Conservation (phyloP, 176 grass and related monocot genomes). For the Pontederia crassipes region DNA sequence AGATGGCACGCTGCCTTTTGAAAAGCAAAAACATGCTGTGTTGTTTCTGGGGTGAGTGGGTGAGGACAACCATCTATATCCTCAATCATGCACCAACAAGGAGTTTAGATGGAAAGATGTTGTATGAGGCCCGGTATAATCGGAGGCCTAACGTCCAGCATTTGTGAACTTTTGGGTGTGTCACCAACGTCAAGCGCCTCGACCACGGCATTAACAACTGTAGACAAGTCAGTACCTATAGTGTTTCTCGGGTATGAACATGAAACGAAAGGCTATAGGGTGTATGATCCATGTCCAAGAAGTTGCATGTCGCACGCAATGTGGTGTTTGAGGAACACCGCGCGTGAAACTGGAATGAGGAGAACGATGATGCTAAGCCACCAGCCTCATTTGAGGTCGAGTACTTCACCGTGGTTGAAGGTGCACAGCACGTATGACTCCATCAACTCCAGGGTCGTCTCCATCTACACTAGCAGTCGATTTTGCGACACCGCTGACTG, state of each 20-base stretch:
- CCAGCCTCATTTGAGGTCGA: too few species aligned
- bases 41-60: not conserved
- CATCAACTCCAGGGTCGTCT: too few species aligned
- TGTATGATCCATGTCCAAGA: not conserved
- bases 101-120: not conserved
- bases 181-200: not conserved
- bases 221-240: not conserved
- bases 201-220: not conserved
- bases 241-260: not conserved
- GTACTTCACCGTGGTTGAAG: too few species aligned
- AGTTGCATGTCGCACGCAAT: conserved; percentile 7
- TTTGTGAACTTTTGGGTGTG: not conserved
- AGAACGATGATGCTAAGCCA: not conserved
- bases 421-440: too few species aligned
- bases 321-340: conserved; percentile 10
- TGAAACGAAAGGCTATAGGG: not conserved
- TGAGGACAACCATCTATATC: not conserved
- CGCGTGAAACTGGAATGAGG: not conserved
- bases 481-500: too few species aligned
- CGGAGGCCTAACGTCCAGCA: not conserved
- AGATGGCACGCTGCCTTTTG: not conserved
- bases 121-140: not conserved
- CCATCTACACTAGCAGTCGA: too few species aligned
- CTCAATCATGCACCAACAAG: not conserved
- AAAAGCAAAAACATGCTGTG: not conserved